Evolutionary conservation across 176 grass and related monocot species (phyloP), one percentile per base, ranked within the genome.

Genomic region (Bothriochloa decipiens): DNA sequence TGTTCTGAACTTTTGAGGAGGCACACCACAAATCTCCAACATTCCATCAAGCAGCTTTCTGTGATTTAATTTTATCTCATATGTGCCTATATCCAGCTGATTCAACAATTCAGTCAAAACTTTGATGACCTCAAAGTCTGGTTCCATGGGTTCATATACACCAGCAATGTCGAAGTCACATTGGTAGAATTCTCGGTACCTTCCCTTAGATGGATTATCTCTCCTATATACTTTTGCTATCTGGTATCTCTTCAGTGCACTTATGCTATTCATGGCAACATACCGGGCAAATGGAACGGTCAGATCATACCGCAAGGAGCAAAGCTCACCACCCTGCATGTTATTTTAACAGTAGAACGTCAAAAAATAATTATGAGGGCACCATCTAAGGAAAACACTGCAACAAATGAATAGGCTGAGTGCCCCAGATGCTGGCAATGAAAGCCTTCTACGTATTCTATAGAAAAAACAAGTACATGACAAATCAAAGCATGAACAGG

Each of bases 181-280:
- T 60, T 96, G 97, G 82, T 99, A 99, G 83, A 99, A 99, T 76
- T 99, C 97, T 8, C 93, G 88, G 52, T 91, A 99, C 53, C 97
- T 91, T 83, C 97, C 97, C 79, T 96, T 96, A n/a, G 93, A 96
- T 50, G 97, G 93, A 57, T 99, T 99, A 82, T 99, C 97, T 81
- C 97, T 99, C 69, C 97, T 88, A 85, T 99, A 99, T 75, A 99
- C 97, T 88, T 99, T 99, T 17, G 93, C 88, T 88, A 99, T 96
- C 81, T 99, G 97, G 89, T 99, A 99, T 57, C 97, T 86, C 84
- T 95, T 99, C 29, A 99, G 64, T 62, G 93, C 47, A 72, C 81
- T 96, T 41, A 96, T 76, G 80, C 89, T 91, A 87, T 99, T 96
- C 93, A 96, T 96, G 20, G 97, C 97, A 75, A 96, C 58, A 77